Evolutionary conservation across 371 early-diverging fungal genomes (phyloP).

Genomic region (Rhizopus microsporus): DNA sequence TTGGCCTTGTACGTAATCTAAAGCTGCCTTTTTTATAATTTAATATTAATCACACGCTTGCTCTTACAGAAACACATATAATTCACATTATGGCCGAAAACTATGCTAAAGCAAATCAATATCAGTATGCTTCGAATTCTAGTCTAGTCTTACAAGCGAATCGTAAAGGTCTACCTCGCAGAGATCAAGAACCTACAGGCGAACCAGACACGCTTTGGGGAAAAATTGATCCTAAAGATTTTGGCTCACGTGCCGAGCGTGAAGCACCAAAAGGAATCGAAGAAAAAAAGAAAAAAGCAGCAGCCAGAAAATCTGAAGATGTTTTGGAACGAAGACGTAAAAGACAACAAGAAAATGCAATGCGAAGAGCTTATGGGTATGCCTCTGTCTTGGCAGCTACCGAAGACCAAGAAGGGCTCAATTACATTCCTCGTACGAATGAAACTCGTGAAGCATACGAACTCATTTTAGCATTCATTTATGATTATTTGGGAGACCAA

Average conservation of each 20-base stretch:
- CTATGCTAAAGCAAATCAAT: conserved; percentile 75
- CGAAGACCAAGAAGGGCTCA: conserved; percentile 84
- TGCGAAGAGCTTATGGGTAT: conserved; percentile 75
- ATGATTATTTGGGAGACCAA: conserved; percentile 84
- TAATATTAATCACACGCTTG: neutral
- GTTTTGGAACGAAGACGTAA: conserved; percentile 54
- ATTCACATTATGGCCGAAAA: conserved; percentile 69
- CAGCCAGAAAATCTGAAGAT: conserved; percentile 43
- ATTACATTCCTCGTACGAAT: conserved; percentile 90
- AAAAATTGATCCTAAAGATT: conserved; percentile 78
- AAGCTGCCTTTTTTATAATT: too few species aligned
- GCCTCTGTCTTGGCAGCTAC: conserved; percentile 87
- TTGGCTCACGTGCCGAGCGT: conserved; percentile 83
- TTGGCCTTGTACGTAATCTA: neutral
- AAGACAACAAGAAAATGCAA: conserved; percentile 61
- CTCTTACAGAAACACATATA: too few species aligned
- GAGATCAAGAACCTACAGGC: conserved; percentile 95
- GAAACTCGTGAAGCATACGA: conserved; percentile 94
- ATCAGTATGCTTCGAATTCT: conserved; percentile 91
- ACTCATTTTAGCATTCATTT: conserved; percentile 81
- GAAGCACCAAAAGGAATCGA: conserved; percentile 70
- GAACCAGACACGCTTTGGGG: conserved; percentile 93
- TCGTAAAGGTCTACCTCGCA: conserved; percentile 77
- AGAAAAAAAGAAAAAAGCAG: conserved; percentile 65
- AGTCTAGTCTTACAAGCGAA: conserved; percentile 93